Conservation (phyloP, 768 basidiomycete species). For the Hortiboletus campestris region DNA sequence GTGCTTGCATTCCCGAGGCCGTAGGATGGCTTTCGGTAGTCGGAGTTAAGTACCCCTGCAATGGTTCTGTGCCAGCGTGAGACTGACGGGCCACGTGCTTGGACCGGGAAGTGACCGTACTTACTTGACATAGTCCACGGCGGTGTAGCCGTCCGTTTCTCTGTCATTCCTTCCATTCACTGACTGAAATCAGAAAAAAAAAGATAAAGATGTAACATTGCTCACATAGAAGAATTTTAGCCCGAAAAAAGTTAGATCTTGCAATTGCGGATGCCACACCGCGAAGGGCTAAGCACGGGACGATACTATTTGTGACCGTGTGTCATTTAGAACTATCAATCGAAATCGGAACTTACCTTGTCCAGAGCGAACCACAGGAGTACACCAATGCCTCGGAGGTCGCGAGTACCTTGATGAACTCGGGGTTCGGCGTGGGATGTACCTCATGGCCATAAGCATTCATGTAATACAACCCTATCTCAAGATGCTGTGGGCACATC, state of each 20-base stretch:
- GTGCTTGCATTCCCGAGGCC: slow-evolving; percentile 60
- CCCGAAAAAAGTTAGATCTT: slow-evolving; percentile 62
- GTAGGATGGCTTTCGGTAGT: slow-evolving; percentile 48
- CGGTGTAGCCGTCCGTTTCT: slow-evolving; percentile 84
- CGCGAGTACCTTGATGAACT: slow-evolving; percentile 63
- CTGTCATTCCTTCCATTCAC: slow-evolving; percentile 89
- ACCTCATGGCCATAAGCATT: slow-evolving; percentile 91
- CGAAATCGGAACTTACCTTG: slow-evolving; percentile 52
- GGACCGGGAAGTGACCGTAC: slow-evolving; percentile 15
- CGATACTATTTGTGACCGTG: slow-evolving; percentile 50
- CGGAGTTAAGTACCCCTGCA: slow-evolving; percentile 61
- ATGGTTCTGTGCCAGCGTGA: slow-evolving; percentile 52
- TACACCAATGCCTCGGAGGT: slow-evolving; percentile 75
- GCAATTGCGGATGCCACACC: slow-evolving; percentile 80
- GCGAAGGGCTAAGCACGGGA: slow-evolving; percentile 86
- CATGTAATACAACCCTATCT: slow-evolving; percentile 77
- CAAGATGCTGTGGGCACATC: slow-evolving; percentile 5
- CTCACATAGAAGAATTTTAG: slow-evolving; percentile 85
- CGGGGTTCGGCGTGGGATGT: slow-evolving; percentile 84
- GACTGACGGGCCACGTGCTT: slow-evolving; percentile 1
- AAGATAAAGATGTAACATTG: slow-evolving; percentile 4
- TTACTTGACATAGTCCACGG: slow-evolving; percentile 79
- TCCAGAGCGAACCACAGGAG: slow-evolving; percentile 94
- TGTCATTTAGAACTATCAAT: slow-evolving; percentile 5
- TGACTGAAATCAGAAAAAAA: slow-evolving; percentile 30